Evolutionary conservation across 2,329 filamentous ascomycete species (phyloP), one percentile per base, ranked within the genome.

Genomic region (Ascochyta pisi): DNA sequence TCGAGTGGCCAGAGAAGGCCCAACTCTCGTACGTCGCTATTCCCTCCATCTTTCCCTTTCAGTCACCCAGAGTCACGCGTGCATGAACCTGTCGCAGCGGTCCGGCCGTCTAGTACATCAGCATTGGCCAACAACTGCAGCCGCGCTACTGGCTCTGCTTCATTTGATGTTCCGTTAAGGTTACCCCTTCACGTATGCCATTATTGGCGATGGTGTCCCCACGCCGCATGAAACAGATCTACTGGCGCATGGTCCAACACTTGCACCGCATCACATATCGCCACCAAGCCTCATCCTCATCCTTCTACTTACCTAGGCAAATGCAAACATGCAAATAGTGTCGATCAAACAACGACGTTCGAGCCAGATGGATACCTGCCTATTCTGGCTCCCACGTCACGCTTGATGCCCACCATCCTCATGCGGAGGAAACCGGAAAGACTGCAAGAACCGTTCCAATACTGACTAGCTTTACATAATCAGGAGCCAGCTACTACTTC

Each of bases 401-500:
- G 38, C n/a, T 48, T 38, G 33, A 16, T 50, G 34, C 27, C 46
- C 24, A 31, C 23, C 22, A 41, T 51, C 34, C 41, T 33, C 31
- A 23, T 23, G 22, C 34, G 61, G 62, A 61, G 45, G 35, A 40
- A 50, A 54, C 43, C 54, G 57, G 61, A 58, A 19, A 51, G 45
- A n/a, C 41, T 41, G 39, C 37, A 31, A 47, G 35, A 35, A 27
- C 38, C 35, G 42, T 31, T 46, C 39, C 26, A 46, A 39, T 61
- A 57, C 65, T 66, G 54, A 68, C 66, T 52, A 39, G 51, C 51
- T 23, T 66, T 64, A 66, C 58, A 66, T 68, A 67, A 73, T 69
- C 63, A 92, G 90, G 89, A 67, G 89, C 84, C 68, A 89, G 87
- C 26, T 93, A 92, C 76, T 92, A 91, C 77, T 85, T 85, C 34